phyloP scores from a whole-genome alignment of 345 rosid genomes.

The Sapria himalayana region DNA sequence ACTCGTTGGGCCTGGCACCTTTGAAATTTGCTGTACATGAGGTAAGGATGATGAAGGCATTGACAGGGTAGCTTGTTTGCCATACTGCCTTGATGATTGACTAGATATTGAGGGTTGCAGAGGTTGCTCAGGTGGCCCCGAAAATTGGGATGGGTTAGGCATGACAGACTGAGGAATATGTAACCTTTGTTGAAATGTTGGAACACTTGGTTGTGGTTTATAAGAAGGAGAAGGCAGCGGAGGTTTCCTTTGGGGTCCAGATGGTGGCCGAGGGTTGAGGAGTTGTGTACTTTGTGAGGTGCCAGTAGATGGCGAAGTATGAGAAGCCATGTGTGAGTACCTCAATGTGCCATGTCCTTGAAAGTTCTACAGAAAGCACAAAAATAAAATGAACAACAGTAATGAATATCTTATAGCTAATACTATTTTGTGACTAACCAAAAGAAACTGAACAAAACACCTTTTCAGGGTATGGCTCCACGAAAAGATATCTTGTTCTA shows the following conservation, averaged over 20 bases:
- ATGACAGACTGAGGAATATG: slow-evolving; percentile 49
- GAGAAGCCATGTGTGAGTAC: slow-evolving; percentile 27
- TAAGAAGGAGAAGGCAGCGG: slow-evolving; percentile 56
- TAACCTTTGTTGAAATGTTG: slow-evolving; percentile 58
- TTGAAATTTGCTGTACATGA: slow-evolving; percentile 33
- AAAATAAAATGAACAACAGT: no score
- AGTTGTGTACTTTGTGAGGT: slow-evolving; percentile 36
- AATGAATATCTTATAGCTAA: no score
- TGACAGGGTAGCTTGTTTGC: slow-evolving; percentile 33
- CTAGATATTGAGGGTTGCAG: slow-evolving; percentile 28
- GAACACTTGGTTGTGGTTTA: slow-evolving; percentile 42
- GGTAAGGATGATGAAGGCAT: slow-evolving; percentile 33
- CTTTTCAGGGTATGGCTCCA: no score
- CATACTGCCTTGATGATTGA: slow-evolving; percentile 34
- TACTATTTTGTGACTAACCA: no score
- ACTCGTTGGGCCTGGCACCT: slow-evolving; percentile 21
- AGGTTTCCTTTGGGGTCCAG: slow-evolving; percentile 65
- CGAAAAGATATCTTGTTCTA: no score
- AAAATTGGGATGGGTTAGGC: slow-evolving; percentile 29
- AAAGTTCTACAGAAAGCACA: slow-evolving; percentile 28
- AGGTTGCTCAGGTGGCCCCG: slow-evolving; percentile 26
- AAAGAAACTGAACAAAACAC: no score
- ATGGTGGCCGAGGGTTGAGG: slow-evolving; percentile 53
- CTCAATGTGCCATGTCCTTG: slow-evolving; percentile 57
- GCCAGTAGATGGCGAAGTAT: slow-evolving; percentile 33